Base-by-base conservation (phyloP, 257 asterid genomes). In the Forsythia suspensa region DNA sequence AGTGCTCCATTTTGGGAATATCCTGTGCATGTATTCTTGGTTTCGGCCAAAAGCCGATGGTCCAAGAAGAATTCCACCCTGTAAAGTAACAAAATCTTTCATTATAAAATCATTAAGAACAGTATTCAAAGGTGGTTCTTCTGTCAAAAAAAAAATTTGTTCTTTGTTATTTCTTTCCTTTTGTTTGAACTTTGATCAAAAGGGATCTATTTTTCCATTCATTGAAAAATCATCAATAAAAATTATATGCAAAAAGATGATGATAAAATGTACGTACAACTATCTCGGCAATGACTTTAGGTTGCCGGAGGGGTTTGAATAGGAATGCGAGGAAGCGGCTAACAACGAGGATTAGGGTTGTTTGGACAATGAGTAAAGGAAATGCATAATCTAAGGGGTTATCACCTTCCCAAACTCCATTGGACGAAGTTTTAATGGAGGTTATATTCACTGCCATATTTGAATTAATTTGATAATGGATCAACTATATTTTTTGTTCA, bases 21-120 rank as follows among this genome's bases (percentile, higher is more conserved):
- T 71, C 24, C 61, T 68, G 4, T 85, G 81, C 84, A 84, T 85
- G 86, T 79, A 91, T 0, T 46, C 51, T 77, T 83, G 71, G 70
- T 79, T 87, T 21, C 91, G 81, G 13, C 93, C 93, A 48, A 90
- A 77, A 39, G 83, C 83, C 20, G 95, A 87, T 5, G 96, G 96
- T 21, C 93, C 93, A 0, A 91, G 81, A 63, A 91, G 34, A 9
- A 91, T 81, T 29, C 96, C 96, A n/a, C 87, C 92, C 96, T 88
- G 78, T 4, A 74, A 46, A 76, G 29, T 8, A 51, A 16, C 63
- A 3, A 63, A 61, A 20, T 63, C 61, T 24, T 7, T 46, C 24
- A 37, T 11, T 24, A 5, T 6, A 48, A 48, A 48, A 48, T n/a
- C 63, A 52, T 52, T 52, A 18, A 52, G 34, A 29, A 29, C 34